Evolutionary conservation across 768 basidiomycete genomes (phyloP), one percentile per base, ranked within the genome.

Genomic region (Pulveroboletus ravenelii): DNA sequence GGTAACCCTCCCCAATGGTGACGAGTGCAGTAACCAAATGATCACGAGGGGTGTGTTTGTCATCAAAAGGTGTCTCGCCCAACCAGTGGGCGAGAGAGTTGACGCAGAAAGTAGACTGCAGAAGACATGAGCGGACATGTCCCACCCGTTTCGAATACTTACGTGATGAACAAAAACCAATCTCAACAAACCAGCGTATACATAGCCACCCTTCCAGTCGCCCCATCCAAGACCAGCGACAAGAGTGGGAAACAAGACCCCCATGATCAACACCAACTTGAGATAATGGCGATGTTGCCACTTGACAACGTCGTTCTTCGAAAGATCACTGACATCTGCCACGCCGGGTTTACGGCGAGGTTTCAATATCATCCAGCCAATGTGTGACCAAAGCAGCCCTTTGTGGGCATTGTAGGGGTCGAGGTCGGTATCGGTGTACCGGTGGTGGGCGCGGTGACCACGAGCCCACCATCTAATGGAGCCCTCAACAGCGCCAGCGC

Each of bases 401-500:
- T 87, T 84, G 70, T 92, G 87, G 7, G 93, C 93, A 56, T 89
- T 88, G 74, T 97, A 96, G 0, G 94, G 93, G 71, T 96, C 93
- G 55, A 97, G 86, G 48, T 93, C 90, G 62, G 93, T 97, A 71
- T 95, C 93, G 59, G 93, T 97, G 74, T 96, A 95, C 38, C 93
- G 82, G 65, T 96, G 94, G 69, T 96, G 94, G 3, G 95, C 95
- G 53, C 95, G 89, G 76, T 99, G 96, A 42, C 94, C 94, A 46
- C 96, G 82, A 18, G 87, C 87, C 96, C 96, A 98, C 96, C 96
- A 98, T 69, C 91, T 89, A 74, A 99, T 95, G 18, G 94, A 96
- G 9, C 95, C 95, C 65, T 99, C 82, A 41, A 95, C 87, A 5
- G 95, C 94, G 42, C 96, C 95, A 2, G 92, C 85, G 44, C 95